These are phyloP conservation scores for Cercophora scortea DNA, from an alignment of 495 filamentous ascomycete genomes.

Conservation along the genomic window DNA sequence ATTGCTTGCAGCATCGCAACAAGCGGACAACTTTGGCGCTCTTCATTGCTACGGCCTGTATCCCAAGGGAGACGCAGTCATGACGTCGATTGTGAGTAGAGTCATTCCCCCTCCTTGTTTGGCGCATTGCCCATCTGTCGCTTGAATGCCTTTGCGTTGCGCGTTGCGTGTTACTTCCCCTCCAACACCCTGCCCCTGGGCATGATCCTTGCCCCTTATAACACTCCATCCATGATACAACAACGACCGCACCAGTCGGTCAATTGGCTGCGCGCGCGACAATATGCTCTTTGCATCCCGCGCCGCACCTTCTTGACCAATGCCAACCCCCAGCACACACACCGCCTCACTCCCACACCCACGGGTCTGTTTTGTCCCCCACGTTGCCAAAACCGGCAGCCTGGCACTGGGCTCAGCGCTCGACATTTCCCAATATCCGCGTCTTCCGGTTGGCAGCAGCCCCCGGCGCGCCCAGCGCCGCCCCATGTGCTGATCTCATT, in stretches of 20 bases:
- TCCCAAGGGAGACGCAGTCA: conserved; percentile 12
- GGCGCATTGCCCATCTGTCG: conserved; percentile 7
- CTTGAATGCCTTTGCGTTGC: background rate
- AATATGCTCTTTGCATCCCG: background rate
- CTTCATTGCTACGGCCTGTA: background rate
- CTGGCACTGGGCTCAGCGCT: background rate
- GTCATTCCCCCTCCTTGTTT: background rate
- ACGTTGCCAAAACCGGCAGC: conserved; percentile 3
- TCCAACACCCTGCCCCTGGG: background rate
- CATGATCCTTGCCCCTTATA: background rate
- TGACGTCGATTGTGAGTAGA: conserved; percentile 41
- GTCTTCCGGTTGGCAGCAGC: background rate
- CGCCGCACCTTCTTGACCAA: conserved; percentile 4
- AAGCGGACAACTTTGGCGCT: background rate
- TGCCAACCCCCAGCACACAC: conserved; percentile 6
- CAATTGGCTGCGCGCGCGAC: background rate
- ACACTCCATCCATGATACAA: background rate
- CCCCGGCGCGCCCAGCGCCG: background rate
- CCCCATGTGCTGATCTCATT: background rate
- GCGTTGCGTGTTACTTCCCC: conserved; percentile 8
- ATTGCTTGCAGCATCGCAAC: background rate
- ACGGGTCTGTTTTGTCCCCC: conserved; percentile 1
- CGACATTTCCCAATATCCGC: background rate
- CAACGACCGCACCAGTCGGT: too few species aligned
- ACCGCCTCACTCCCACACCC: conserved; percentile 10